A percentile compares a stretch with the other conserved stretches of the same genome.
These are phyloP conservation scores for Chrysanthemum lavandulifolium DNA, from an alignment of 129 eudicot genomes.

Conservation along the genomic window DNA sequence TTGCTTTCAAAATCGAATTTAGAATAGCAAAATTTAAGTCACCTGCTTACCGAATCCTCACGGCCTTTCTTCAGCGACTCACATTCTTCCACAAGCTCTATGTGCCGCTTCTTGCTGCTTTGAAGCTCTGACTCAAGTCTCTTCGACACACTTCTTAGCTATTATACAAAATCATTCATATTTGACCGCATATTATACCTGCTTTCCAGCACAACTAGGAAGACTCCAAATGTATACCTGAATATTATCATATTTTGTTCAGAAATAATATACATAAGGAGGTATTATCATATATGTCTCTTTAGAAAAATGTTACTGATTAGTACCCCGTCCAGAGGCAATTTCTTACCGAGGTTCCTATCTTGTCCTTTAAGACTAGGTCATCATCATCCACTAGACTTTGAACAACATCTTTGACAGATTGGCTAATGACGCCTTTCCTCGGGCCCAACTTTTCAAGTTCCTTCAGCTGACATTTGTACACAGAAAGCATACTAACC, in stretches of 20 bases:
- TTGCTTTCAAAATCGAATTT: background rate
- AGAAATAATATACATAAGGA: constrained; percentile 5
- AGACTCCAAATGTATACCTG: constrained; percentile 98
- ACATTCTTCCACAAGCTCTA: constrained; percentile 68
- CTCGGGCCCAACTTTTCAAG: constrained; percentile 94
- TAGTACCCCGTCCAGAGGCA: constrained; percentile 5
- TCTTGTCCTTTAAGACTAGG: constrained; percentile 87
- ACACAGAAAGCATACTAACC: constrained; percentile 8
- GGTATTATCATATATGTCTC: background rate
- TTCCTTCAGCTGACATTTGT: constrained; percentile 77
- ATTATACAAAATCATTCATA: constrained; percentile 16
- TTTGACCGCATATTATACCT: constrained; percentile 42
- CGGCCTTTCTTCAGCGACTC: constrained; percentile 80
- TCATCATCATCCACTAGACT: constrained; percentile 84
- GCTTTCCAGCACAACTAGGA: constrained; percentile 98
- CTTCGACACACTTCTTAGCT: constrained; percentile 72
- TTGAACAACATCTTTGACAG: constrained; percentile 93
- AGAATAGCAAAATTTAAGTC: background rate
- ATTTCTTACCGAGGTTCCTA: constrained; percentile 81
- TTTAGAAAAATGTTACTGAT: background rate
- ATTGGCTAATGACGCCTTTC: constrained; percentile 90
- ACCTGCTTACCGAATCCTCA: constrained; percentile 74
- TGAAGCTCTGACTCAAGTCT: constrained; percentile 80
- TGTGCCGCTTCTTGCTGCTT: constrained; percentile 66
- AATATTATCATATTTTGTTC: constrained; percentile 16